phyloP scores from a whole-genome alignment of 1,284 basidiomycete species.

The Ganoderma boninense region DNA sequence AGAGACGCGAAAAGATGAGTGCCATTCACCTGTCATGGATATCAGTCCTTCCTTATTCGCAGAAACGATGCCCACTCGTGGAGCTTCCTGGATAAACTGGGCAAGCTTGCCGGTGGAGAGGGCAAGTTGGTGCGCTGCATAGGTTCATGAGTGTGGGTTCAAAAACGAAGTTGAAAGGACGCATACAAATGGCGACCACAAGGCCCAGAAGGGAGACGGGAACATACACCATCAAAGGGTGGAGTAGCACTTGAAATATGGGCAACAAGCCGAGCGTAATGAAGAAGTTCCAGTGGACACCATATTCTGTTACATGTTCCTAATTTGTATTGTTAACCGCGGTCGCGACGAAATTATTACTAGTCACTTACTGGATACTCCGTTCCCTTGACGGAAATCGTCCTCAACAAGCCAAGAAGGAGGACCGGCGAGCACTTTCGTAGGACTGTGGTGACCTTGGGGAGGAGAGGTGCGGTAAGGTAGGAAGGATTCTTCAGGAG shows the following conservation, averaged over 20 bases:
- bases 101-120: slow-evolving; percentile 67
- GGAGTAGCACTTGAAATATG: slow-evolving; percentile 73
- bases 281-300: slow-evolving; percentile 99
- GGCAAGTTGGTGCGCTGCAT: slow-evolving; percentile 72
- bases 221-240: slow-evolving; percentile 65
- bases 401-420: slow-evolving; percentile 78
- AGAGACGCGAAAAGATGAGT: neutral
- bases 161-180: neutral
- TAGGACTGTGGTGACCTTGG: slow-evolving; percentile 59
- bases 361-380: slow-evolving; percentile 84
- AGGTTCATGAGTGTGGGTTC: neutral
- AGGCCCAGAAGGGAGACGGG: slow-evolving; percentile 75
- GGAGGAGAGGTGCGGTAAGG: slow-evolving; percentile 55
- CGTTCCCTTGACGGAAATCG: slow-evolving; percentile 90
- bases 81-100: slow-evolving; percentile 69
- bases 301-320: slow-evolving; percentile 98
- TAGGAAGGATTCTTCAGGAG: slow-evolving; percentile 68
- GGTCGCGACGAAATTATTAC: neutral
- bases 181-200: slow-evolving; percentile 54
- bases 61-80: slow-evolving; percentile 71
- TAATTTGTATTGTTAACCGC: slow-evolving; percentile 41
- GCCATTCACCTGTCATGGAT: slow-evolving; percentile 72
- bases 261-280: slow-evolving; percentile 90
- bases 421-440: slow-evolving; percentile 77
- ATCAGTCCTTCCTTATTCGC: slow-evolving; percentile 94